phyloP scores from a whole-genome alignment of 2,329 filamentous ascomycete species.

The Botrytis paeoniae region DNA sequence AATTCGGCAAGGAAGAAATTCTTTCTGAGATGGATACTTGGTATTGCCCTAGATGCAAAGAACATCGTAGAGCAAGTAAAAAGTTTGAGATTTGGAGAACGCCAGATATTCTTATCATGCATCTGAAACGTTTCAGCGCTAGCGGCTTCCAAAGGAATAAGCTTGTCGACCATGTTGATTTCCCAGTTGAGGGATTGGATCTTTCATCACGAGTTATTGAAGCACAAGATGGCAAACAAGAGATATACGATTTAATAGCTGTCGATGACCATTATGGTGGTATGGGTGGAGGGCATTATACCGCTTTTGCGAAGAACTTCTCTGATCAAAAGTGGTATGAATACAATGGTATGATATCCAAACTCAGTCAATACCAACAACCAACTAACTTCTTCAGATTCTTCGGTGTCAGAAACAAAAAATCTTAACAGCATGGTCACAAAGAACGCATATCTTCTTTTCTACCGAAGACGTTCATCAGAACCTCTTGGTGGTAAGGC shows the following conservation, averaged over 20 bases:
- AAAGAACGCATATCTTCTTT: constrained; percentile 82
- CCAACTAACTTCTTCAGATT: constrained; percentile 60
- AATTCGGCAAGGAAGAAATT: constrained; percentile 91
- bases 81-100: constrained; percentile 97
- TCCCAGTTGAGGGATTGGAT: constrained; percentile 84
- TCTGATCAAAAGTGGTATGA: constrained; percentile 88
- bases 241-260: constrained; percentile 89
- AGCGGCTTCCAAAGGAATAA: constrained; percentile 82
- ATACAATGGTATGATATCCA: constrained; percentile 74
- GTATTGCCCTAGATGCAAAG: constrained; percentile 96
- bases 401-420: constrained; percentile 61
- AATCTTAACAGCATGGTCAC: constrained; percentile 66
- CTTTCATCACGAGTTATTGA: constrained; percentile 75
- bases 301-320: constrained; percentile 91
- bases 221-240: constrained; percentile 74
- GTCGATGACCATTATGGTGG: constrained; percentile 96
- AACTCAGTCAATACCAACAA: not conserved
- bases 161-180: constrained; percentile 85
- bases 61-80: constrained; percentile 87
- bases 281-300: constrained; percentile 93
- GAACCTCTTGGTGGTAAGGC: constrained; percentile 74
- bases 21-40: constrained; percentile 94
- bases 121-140: constrained; percentile 92
- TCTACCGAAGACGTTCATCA: constrained; percentile 84
- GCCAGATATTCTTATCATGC: constrained; percentile 90